These are phyloP conservation scores for Aspergillus candidus DNA, from an alignment of 2,329 filamentous ascomycete species.

Conservation along the genomic window DNA sequence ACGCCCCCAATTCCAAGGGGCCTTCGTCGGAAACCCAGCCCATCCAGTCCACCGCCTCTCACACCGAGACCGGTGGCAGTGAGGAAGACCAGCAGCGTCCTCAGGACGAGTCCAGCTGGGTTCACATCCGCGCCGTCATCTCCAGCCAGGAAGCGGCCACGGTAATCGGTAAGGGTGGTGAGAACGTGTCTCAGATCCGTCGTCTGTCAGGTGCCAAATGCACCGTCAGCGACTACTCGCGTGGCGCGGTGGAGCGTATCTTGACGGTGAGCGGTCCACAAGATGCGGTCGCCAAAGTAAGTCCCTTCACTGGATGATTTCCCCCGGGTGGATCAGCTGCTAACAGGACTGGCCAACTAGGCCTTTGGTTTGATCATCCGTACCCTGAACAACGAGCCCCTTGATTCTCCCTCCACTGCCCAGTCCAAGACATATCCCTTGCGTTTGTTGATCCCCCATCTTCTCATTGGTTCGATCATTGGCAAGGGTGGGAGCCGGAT, in stretches of 20 bases:
- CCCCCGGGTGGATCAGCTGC: background rate
- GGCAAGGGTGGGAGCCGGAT: constrained; percentile 94
- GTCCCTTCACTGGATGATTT: constrained; percentile 24
- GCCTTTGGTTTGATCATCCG: constrained; percentile 97
- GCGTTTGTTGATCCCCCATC: constrained; percentile 89
- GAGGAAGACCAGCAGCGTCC: constrained; percentile 42
- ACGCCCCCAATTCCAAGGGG: constrained; percentile 54
- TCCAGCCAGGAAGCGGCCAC: constrained; percentile 96
- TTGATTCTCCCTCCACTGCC: constrained; percentile 78
- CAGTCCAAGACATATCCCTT: constrained; percentile 97
- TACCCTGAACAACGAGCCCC: constrained; percentile 92
- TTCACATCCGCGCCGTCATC: constrained; percentile 94
- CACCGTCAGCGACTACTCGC: constrained; percentile 96
- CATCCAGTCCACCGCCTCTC: constrained; percentile 52
- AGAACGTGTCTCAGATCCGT: constrained; percentile 96
- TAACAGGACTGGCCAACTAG: constrained; percentile 40
- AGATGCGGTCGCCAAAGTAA: constrained; percentile 91
- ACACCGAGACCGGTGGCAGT: constrained; percentile 45
- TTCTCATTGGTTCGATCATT: constrained; percentile 97
- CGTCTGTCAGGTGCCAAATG: constrained; percentile 95
- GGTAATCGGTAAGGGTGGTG: constrained; percentile 95
- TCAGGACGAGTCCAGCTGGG: constrained; percentile 91
- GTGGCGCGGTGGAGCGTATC: constrained; percentile 94
- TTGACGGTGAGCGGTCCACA: constrained; percentile 94
- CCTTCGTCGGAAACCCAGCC: constrained; percentile 50